These are phyloP conservation scores for Singerocomus rubriflavus DNA, from an alignment of 1,284 basidiomycete genomes.

Conservation along the genomic window DNA sequence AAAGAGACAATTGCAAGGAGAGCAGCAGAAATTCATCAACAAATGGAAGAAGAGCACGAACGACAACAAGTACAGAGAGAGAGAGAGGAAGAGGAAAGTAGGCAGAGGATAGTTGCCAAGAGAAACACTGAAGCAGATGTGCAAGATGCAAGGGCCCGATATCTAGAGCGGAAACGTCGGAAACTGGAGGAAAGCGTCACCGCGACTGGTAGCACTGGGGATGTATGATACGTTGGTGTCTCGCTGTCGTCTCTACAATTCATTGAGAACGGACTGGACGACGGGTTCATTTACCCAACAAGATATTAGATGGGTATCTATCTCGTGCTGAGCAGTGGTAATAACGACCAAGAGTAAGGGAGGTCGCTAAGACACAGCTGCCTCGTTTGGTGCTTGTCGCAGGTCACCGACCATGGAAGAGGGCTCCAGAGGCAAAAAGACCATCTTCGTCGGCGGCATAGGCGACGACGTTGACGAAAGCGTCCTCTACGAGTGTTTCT, in stretches of 20 bases:
- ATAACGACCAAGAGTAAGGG: constrained; percentile 8
- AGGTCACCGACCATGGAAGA: constrained; percentile 55
- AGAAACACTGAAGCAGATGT: constrained; percentile 73
- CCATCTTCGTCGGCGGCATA: constrained; percentile 74
- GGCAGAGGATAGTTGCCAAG: constrained; percentile 53
- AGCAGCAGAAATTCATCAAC: constrained; percentile 65
- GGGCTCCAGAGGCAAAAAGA: constrained; percentile 77
- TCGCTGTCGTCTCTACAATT: not conserved
- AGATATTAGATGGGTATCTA: not conserved
- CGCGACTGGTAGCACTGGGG: not conserved
- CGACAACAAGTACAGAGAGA: constrained; percentile 57
- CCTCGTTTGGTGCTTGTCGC: constrained; percentile 14
- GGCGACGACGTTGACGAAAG: constrained; percentile 73
- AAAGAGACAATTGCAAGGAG: constrained; percentile 81
- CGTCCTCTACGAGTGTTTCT: constrained; percentile 65
- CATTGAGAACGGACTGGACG: constrained; percentile 1
- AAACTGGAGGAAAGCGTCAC: constrained; percentile 54
- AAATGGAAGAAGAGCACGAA: constrained; percentile 70
- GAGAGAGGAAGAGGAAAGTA: constrained; percentile 55
- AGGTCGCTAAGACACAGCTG: constrained; percentile 15
- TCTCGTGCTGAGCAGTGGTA: constrained; percentile 2
- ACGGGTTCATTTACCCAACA: not conserved
- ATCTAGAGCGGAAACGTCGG: constrained; percentile 75
- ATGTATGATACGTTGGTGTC: not conserved
- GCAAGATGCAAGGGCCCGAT: constrained; percentile 71